These are phyloP conservation scores for Trichoderma harzianum DNA, from an alignment of 2,329 filamentous ascomycete species.

Conservation along the genomic window DNA sequence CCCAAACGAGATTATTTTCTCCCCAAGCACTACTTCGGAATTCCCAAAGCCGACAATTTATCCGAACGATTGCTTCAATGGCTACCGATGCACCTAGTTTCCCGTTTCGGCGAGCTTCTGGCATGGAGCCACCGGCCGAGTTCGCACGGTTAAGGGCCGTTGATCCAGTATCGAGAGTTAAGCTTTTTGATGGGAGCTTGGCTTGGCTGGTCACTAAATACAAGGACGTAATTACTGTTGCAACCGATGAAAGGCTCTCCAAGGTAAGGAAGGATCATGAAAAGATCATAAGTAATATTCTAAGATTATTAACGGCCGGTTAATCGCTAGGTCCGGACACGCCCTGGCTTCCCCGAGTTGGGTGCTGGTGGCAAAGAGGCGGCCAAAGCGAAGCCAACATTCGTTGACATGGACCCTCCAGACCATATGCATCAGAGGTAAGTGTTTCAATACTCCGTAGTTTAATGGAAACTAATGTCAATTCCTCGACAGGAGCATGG, in stretches of 20 bases:
- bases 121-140: neutral
- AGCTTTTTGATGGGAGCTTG: neutral
- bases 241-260: neutral
- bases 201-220: neutral
- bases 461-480: neutral
- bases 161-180: neutral
- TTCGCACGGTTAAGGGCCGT: neutral
- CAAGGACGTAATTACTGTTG: neutral
- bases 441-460: neutral
- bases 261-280: neutral
- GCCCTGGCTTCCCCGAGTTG: neutral
- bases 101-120: neutral
- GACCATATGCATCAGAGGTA: neutral
- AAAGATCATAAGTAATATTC: neutral
- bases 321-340: neutral
- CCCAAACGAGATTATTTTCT: neutral
- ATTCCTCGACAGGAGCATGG: neutral
- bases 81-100: neutral
- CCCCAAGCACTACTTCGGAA: neutral
- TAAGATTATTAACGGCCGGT: neutral
- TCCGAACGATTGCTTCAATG: neutral
- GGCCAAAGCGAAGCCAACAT: neutral
- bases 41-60: neutral
- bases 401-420: neutral
- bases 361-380: neutral